A percentile compares a stretch with the other conserved stretches of the same genome.
phyloP scores from a whole-genome alignment of 148 eudicot species.

The Fallopia convolvulus region DNA sequence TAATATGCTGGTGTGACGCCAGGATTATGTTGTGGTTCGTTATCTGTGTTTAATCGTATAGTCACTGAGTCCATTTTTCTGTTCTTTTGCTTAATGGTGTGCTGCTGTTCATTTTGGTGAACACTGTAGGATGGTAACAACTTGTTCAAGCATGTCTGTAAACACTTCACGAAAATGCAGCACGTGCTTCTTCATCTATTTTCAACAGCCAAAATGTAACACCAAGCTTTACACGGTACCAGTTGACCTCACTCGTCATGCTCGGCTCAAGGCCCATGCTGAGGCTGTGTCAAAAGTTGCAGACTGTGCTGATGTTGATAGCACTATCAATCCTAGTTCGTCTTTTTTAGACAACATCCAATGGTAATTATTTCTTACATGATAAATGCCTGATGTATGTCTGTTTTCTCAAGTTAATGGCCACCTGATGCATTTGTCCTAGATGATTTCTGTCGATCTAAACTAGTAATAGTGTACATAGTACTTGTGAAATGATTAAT shows the following conservation, averaged over 20 bases:
- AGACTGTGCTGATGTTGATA: slow-evolving; percentile 17
- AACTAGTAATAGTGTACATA: background rate
- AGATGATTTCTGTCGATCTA: background rate
- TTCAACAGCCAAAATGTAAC: slow-evolving; percentile 17
- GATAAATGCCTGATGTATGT: background rate
- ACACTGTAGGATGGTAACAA: slow-evolving; percentile 32
- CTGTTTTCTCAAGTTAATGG: background rate
- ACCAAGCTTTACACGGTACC: slow-evolving; percentile 26
- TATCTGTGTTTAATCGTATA: background rate
- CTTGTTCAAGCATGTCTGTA: slow-evolving; percentile 19
- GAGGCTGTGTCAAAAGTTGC: slow-evolving; percentile 25
- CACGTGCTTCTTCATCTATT: slow-evolving; percentile 18
- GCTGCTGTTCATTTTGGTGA: background rate
- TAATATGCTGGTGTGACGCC: background rate
- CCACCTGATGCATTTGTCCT: background rate
- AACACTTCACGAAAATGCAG: slow-evolving; percentile 22
- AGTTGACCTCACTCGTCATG: slow-evolving; percentile 12
- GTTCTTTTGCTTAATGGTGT: background rate
- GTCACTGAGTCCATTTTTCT: background rate
- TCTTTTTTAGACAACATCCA: slow-evolving; percentile 22
- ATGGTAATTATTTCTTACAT: slow-evolving; percentile 27
- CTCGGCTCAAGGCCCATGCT: slow-evolving; percentile 23
- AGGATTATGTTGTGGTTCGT: background rate
- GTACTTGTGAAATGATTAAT: background rate
- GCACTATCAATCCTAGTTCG: slow-evolving; percentile 21